Conservation (phyloP, 352 stramenopile species). For the Phytophthora idaei region DNA sequence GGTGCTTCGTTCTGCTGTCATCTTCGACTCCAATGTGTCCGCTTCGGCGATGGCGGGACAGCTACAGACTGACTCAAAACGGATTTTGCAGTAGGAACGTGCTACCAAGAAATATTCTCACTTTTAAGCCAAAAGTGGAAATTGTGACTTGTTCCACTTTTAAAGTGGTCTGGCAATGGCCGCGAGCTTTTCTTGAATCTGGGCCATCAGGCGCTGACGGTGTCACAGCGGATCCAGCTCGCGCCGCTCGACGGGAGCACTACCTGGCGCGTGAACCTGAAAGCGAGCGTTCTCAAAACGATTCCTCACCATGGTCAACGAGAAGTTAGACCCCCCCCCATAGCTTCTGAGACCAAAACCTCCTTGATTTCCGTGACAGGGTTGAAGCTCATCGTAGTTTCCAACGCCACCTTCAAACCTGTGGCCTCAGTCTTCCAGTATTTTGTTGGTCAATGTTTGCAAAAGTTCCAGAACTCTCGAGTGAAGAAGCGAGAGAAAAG, state of each 20-base stretch:
- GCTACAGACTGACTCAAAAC: too few relatives aligned
- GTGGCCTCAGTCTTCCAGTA: slow-evolving; percentile 7
- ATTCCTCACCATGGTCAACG: slow-evolving; percentile 3
- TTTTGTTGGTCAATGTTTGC: slow-evolving; percentile 7
- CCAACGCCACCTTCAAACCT: background rate
- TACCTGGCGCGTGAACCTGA: slow-evolving; percentile 3
- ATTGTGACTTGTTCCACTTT: too few relatives aligned
- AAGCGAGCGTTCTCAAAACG: slow-evolving; percentile 11
- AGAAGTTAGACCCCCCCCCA: slow-evolving; percentile 5
- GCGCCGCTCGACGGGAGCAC: background rate
- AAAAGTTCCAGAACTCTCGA: background rate
- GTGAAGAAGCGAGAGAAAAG: slow-evolving; percentile 13
- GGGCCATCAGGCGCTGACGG: background rate
- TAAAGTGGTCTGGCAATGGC: too few relatives aligned
- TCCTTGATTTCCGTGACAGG: slow-evolving; percentile 20
- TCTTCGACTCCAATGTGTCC: too few relatives aligned
- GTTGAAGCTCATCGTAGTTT: slow-evolving; percentile 11
- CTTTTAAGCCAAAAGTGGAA: too few relatives aligned
- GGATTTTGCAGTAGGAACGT: too few relatives aligned
- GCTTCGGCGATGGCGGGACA: too few relatives aligned
- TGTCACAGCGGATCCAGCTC: background rate
- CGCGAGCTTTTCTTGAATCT: background rate
- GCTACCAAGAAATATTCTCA: too few relatives aligned
- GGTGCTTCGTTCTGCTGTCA: too few relatives aligned
- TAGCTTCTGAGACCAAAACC: slow-evolving; percentile 14